Evolutionary conservation across 2,329 filamentous ascomycete species (phyloP), one percentile per base, ranked within the genome.

Genomic region (Apiospora malaysiana): DNA sequence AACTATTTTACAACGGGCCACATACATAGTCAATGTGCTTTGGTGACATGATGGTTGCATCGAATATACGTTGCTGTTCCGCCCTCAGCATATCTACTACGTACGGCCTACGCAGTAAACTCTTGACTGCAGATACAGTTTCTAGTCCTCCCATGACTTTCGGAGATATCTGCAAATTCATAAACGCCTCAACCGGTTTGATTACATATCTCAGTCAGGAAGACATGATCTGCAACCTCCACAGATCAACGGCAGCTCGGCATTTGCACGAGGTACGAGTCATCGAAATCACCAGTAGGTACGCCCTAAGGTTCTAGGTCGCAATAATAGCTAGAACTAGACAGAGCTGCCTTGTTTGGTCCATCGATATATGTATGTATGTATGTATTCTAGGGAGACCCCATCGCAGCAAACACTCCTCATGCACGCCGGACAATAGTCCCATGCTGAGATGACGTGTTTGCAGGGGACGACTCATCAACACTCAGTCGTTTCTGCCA

Each of bases 391-490:
- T n/a, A 59, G 51, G 51, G 25, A n/a, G 51, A 59, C 51, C 25
- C 51, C 16, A 18, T 32, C 16, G 14, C 21, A 37, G 27, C 51
- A 59, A 59, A 59, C 27, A 37, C 51, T 37, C 51, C 51, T 32
- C 51, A 59, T 59, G 51, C 51, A 59, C 27, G 51, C 51, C 56
- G 56, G 32, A 40, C 56, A 63, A 40, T 63, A 63, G 56, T 40
- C n/a, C 56, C 56, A 37, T 40, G 56, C 56, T 63, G 56, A 63
- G 56, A 63, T 40, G 56, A 40, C 56, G 56, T 63, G 56, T 63
- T 63, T 63, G 56, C 56, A 63, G 56, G 56, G 56, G 56, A 63
- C 56, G 32, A 40, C 21, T 40, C 18, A n/a, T 63, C 56, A 63
- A 40, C 56, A 63, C 32, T 21, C 56, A 63, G 51, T 59, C 7